Evolutionary conservation across 2,329 filamentous ascomycete species (phyloP).

Genomic region (Aspergillus sp.): DNA sequence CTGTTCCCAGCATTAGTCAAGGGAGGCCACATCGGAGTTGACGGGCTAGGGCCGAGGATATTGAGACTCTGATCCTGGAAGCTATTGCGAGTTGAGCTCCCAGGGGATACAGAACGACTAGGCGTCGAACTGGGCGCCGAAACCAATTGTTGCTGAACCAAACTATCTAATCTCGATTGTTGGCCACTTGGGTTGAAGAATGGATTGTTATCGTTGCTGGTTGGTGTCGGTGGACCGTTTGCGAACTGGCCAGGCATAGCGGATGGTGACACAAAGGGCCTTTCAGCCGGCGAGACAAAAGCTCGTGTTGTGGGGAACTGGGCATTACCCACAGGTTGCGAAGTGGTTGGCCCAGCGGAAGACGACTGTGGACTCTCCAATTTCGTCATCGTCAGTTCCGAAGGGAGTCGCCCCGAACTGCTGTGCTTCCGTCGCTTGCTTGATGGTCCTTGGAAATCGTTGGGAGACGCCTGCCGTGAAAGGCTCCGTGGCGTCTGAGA

Average conservation of each 20-base stretch:
- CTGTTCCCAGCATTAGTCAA: conserved; percentile 45
- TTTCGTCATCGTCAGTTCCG: conserved; percentile 71
- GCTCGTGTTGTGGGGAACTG: conserved; percentile 33
- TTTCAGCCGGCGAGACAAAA: conserved; percentile 35
- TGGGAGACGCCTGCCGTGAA: conserved; percentile 67
- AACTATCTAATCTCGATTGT: conserved; percentile 57
- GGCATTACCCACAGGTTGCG: conserved; percentile 35
- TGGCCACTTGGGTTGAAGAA: conserved; percentile 52
- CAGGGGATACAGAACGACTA: conserved; percentile 71
- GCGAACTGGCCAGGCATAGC: conserved; percentile 43
- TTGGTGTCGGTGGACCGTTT: conserved; percentile 59
- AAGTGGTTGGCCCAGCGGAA: conserved; percentile 9
- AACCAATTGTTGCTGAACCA: conserved; percentile 57
- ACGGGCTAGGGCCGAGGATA: conserved; percentile 37
- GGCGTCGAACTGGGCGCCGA: conserved; percentile 64
- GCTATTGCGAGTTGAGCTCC: conserved; percentile 35
- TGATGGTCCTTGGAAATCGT: conserved; percentile 53
- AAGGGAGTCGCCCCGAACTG: conserved; percentile 59
- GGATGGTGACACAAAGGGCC: conserved; percentile 39
- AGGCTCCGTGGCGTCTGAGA: conserved; percentile 53
- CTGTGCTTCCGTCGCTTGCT: conserved; percentile 79
- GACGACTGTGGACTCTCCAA: conserved; percentile 52
- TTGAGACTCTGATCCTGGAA: conserved; percentile 30
- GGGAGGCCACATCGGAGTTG: conserved; percentile 46
- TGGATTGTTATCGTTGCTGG: conserved; percentile 52